phyloP scores from a whole-genome alignment of 2,329 filamentous ascomycete genomes.

The Alternaria sp. region DNA sequence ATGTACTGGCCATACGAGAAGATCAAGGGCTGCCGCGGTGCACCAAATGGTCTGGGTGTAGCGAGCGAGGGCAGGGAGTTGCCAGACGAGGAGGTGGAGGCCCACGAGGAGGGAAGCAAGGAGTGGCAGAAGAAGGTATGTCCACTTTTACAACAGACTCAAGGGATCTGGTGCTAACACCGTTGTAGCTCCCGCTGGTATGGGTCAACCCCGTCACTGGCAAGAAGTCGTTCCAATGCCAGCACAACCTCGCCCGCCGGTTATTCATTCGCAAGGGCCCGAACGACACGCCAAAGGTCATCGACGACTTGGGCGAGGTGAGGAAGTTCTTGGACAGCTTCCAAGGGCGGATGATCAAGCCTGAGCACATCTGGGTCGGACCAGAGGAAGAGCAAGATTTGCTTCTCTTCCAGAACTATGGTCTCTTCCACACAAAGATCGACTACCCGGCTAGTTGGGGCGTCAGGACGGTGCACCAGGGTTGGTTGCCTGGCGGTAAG shows the following conservation, averaged over 20 bases:
- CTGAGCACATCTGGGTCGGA: constrained; percentile 4
- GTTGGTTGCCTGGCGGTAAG: background rate
- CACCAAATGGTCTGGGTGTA: constrained; percentile 1
- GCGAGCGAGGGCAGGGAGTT: constrained; percentile 2
- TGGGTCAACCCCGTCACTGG: constrained; percentile 4
- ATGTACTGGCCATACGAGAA: background rate
- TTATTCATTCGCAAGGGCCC: background rate
- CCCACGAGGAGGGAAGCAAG: background rate
- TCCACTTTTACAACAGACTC: background rate
- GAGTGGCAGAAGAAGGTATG: constrained; percentile 6
- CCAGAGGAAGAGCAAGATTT: constrained; percentile 2
- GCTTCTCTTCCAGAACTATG: constrained; percentile 2
- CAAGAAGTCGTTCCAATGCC: background rate
- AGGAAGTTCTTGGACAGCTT: constrained; percentile 4
- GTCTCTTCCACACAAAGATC: constrained; percentile 7
- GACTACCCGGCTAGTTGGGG: constrained; percentile 4
- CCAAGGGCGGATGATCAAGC: constrained; percentile 5
- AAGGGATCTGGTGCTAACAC: background rate
- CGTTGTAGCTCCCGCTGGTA: background rate
- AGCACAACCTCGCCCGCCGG: background rate
- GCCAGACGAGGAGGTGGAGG: background rate
- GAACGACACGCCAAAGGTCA: background rate
- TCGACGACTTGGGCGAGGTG: constrained; percentile 1
- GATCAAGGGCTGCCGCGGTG: constrained; percentile 5
- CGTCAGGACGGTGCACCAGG: background rate